These are phyloP conservation scores for Pogostemon cablin DNA, from an alignment of 257 asterid genomes.

Conservation along the genomic window DNA sequence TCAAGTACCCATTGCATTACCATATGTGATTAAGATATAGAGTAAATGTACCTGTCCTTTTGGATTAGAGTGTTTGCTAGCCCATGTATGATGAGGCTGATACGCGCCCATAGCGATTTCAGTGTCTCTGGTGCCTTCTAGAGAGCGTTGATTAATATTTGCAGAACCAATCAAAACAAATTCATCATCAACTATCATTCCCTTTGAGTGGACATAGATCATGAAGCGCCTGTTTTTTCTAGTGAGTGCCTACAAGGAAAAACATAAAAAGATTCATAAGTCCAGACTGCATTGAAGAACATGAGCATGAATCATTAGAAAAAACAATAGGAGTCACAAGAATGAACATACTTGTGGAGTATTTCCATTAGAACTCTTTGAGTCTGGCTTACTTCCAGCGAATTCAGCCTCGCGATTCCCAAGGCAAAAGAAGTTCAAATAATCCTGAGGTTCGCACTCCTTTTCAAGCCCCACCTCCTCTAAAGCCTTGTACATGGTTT, in stretches of 20 bases:
- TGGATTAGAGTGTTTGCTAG: constrained; percentile 53
- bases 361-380: constrained; percentile 45
- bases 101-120: constrained; percentile 99
- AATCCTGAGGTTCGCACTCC: constrained; percentile 79
- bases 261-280: not conserved
- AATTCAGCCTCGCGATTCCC: constrained; percentile 75
- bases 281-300: not conserved
- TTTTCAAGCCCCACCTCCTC: constrained; percentile 70
- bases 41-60: constrained; percentile 66
- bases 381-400: constrained; percentile 30
- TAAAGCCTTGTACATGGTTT: constrained; percentile 73
- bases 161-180: constrained; percentile 86
- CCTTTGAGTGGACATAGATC: constrained; percentile 96
- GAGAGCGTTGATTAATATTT: constrained; percentile 90
- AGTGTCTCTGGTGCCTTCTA: constrained; percentile 90
- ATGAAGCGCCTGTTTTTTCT: constrained; percentile 71
- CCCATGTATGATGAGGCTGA: constrained; percentile 89
- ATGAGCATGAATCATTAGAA: not conserved
- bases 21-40: not conserved
- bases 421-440: constrained; percentile 85
- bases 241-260: constrained; percentile 51
- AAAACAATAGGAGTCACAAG: constrained; percentile 23
- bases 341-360: constrained; percentile 62
- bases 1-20: not conserved
- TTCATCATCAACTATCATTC: constrained; percentile 95